Evolutionary conservation across 2,329 filamentous ascomycete genomes (phyloP).

Genomic region (Colletotrichum coccodes): DNA sequence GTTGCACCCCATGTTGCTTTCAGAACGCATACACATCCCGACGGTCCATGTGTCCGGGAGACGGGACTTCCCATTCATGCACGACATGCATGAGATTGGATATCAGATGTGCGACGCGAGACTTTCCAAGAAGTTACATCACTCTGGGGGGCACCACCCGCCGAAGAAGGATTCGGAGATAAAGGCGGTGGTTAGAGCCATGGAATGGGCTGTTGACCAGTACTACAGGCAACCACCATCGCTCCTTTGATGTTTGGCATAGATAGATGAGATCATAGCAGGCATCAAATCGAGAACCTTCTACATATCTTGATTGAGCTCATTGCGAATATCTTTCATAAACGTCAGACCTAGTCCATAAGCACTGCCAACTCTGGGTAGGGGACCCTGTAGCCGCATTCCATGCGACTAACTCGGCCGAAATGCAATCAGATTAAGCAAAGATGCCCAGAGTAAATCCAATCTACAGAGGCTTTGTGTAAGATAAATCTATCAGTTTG

Average conservation of each 20-base stretch:
- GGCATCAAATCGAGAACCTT: too few species aligned
- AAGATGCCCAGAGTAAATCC: too few species aligned
- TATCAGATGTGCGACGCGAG: constrained; percentile 15
- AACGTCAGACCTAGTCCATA: too few species aligned
- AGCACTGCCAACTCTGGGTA: too few species aligned
- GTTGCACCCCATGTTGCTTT: constrained; percentile 11
- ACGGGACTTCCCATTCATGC: constrained; percentile 26
- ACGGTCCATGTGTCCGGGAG: constrained; percentile 25
- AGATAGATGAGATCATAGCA: not conserved
- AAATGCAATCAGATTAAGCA: too few species aligned
- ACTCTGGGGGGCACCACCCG: constrained; percentile 23
- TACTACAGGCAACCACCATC: constrained; percentile 19
- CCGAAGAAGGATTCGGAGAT: constrained; percentile 21
- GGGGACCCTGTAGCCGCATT: too few species aligned
- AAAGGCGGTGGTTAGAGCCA: constrained; percentile 26
- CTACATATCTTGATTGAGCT: too few species aligned
- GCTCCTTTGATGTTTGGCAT: not conserved
- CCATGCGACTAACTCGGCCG: too few species aligned
- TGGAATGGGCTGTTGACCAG: constrained; percentile 28
- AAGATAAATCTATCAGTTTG: too few species aligned
- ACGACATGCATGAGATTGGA: constrained; percentile 28
- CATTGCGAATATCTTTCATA: too few species aligned
- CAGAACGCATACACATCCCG: constrained; percentile 22
- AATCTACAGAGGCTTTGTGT: too few species aligned
- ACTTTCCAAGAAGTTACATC: constrained; percentile 21